phyloP scores from a whole-genome alignment of 768 basidiomycete genomes.

The Multifurca ochricompacta region DNA sequence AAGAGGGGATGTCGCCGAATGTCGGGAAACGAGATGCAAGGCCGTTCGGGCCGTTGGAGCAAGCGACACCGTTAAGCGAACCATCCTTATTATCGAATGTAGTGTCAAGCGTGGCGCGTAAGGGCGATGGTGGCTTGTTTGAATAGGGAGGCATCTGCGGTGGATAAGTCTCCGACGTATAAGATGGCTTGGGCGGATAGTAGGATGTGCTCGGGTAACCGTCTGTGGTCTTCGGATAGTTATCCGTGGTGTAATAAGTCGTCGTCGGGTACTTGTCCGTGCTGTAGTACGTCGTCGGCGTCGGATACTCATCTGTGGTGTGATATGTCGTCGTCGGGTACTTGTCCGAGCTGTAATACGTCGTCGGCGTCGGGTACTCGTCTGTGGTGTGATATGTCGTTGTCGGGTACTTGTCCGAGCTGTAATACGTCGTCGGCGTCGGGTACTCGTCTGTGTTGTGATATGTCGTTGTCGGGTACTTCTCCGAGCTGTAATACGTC shows the following conservation, averaged over 20 bases:
- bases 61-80: conserved; percentile 39
- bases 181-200: not conserved
- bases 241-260: not conserved
- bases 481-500: not conserved
- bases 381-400: not conserved
- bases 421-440: too few species aligned
- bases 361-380: not conserved
- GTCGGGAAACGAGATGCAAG: conserved; percentile 41
- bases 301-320: not conserved
- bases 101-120: conserved; percentile 34
- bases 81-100: conserved; percentile 38
- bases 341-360: not conserved
- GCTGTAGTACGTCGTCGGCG: too few species aligned
- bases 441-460: not conserved
- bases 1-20: conserved; percentile 45
- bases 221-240: not conserved
- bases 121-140: not conserved
- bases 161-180: not conserved
- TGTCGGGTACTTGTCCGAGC: not conserved
- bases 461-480: too few species aligned
- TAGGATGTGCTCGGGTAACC: not conserved
- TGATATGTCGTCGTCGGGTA: not conserved
- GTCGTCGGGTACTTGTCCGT: not conserved
- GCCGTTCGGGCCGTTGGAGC: conserved; percentile 47
- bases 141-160: not conserved